phyloP scores from a whole-genome alignment of 2,329 filamentous ascomycete species.

The Alternaria sp. region DNA sequence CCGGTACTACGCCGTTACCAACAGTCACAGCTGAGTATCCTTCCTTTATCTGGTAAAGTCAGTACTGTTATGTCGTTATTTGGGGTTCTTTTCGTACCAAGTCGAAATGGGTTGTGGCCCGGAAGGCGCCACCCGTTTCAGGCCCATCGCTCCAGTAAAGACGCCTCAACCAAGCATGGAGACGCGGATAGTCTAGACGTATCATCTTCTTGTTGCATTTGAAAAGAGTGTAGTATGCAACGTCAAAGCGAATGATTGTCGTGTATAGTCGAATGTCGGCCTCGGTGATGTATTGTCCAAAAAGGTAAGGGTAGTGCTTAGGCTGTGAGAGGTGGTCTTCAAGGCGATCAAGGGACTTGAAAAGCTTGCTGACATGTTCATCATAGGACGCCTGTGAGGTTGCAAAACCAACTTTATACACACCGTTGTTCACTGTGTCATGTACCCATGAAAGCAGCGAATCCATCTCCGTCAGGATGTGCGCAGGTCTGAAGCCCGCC shows the following conservation, averaged over 20 bases:
- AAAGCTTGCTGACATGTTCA: constrained; percentile 74
- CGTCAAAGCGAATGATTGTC: constrained; percentile 68
- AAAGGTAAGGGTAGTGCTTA: constrained; percentile 71
- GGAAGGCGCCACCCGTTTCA: constrained; percentile 43
- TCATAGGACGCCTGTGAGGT: constrained; percentile 86
- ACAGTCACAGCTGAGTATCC: constrained; percentile 38
- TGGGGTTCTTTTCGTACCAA: constrained; percentile 23
- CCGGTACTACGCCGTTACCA: constrained; percentile 36
- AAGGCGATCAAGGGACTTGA: constrained; percentile 77
- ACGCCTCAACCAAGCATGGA: constrained; percentile 82
- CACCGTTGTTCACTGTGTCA: constrained; percentile 64
- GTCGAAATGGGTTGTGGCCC: constrained; percentile 41
- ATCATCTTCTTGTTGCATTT: constrained; percentile 87
- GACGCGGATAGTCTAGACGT: constrained; percentile 78
- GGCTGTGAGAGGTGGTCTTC: constrained; percentile 72
- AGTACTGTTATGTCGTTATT: neutral
- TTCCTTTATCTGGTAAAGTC: constrained; percentile 36
- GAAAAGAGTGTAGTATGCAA: constrained; percentile 65
- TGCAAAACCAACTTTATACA: constrained; percentile 77
- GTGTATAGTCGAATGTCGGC: constrained; percentile 60
- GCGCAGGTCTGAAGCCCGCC: constrained; percentile 73
- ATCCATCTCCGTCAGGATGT: constrained; percentile 73
- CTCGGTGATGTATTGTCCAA: constrained; percentile 67
- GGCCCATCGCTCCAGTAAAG: constrained; percentile 77
- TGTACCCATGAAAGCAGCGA: constrained; percentile 84